Base-by-base conservation (phyloP, 805 yeast genomes). In the Cyberlindnera euphorbiiphila region DNA sequence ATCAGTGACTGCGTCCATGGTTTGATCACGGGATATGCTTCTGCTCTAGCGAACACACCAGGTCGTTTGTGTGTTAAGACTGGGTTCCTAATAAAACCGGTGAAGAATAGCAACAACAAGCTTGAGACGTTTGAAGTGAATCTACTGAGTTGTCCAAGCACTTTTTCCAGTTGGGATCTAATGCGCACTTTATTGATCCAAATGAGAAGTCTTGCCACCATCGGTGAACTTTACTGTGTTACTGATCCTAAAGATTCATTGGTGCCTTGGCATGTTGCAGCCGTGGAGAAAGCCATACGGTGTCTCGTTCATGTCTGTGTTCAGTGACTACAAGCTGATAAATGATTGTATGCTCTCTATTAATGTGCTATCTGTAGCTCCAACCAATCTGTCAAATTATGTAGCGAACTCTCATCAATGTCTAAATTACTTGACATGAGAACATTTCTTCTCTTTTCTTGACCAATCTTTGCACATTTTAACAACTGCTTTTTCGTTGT, bases 251-350 rank as follows among this genome's bases (percentile, higher is more conserved):
- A 48, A 4, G 54, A 57, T 11, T 62, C 73, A 0, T 59, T 78
- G 25, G 65, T 78, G 3, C 94, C 94, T 18, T 81, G 88, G 81
- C 91, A 85, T 56, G 69, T 84, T 17, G 59, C 73, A 11, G 78
- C 87, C 0, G 93, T 85, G 9, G 68, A 74, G 21, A 81, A 78
- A 49, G 65, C 76, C 46, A 58, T 84, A 51, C 75, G 70, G 33
- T 71, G 70, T 34, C 57, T 84, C 39, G 74, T 76, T 1, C 87
- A 83, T 55, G 57, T 82, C 20, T 35, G 43, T 22, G 40, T 39
- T 23, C 41, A 34, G 17, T 28, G 13, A 17, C 26, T 24, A 24
- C 18, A n/a, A n/a, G n/a, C n/a, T n/a, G n/a, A n/a, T n/a, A n/a
- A n/a, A n/a, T n/a, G 11, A 11, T 21, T 8, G 18, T 14, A 14